phyloP scores from a whole-genome alignment of 768 basidiomycete genomes.

The Porphyrellus cyaneotinctus region DNA sequence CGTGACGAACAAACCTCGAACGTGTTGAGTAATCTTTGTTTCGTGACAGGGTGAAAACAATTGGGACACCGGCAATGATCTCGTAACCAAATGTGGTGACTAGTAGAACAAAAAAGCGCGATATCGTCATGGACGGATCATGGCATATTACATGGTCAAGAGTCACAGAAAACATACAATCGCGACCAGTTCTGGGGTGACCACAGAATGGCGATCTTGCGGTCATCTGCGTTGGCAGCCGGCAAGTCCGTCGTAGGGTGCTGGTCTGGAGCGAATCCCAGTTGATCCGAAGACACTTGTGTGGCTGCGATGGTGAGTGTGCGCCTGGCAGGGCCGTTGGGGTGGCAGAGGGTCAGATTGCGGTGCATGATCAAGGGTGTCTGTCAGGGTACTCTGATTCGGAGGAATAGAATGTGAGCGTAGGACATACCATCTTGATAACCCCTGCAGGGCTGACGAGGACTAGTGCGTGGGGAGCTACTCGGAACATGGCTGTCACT shows the following conservation, averaged over 20 bases:
- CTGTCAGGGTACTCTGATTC: neutral
- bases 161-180: constrained; percentile 51
- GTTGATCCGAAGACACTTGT: constrained; percentile 26
- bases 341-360: neutral
- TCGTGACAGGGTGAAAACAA: constrained; percentile 85
- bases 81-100: constrained; percentile 87
- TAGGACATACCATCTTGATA: too few relatives aligned
- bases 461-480: too few relatives aligned
- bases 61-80: constrained; percentile 89
- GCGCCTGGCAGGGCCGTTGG: neutral
- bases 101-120: constrained; percentile 34
- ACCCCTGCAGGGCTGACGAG: too few relatives aligned
- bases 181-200: constrained; percentile 65
- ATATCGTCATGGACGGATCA: neutral
- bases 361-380: neutral
- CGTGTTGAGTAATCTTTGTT: constrained; percentile 85
- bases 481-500: too few relatives aligned
- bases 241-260: constrained; percentile 37
- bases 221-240: constrained; percentile 51
- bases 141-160: neutral
- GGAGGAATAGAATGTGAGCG: too few relatives aligned
- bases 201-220: constrained; percentile 70
- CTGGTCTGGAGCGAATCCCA: constrained; percentile 24
- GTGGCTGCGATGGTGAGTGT: neutral
- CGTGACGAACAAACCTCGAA: constrained; percentile 53